Percentiles rank a stretch among this genome's conserved stretches.
Evolutionary conservation across 495 filamentous ascomycete genomes (phyloP).

Genomic region (Daldinia vernicosa): DNA sequence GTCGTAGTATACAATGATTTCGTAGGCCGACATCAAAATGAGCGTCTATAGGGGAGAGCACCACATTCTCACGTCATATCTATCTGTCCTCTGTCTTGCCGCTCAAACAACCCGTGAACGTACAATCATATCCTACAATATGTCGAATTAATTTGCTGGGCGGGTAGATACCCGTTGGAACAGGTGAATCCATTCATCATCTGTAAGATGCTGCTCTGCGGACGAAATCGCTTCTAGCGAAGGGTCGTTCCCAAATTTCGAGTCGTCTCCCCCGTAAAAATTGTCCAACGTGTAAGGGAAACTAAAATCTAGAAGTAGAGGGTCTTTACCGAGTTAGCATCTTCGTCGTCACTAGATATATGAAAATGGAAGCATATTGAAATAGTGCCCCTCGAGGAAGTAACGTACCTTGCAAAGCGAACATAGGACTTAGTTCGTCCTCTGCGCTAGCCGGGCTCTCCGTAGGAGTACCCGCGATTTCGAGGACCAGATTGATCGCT

Average conservation of each 20-base stretch:
- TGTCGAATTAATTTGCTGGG: neutral
- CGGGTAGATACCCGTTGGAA: conserved; percentile 29
- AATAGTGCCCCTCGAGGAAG: neutral
- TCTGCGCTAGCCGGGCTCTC: conserved; percentile 13
- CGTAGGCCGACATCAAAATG: neutral
- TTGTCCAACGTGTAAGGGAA: conserved; percentile 27
- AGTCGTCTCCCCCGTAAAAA: conserved; percentile 25
- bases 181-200: conserved; percentile 30
- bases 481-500: conserved; percentile 31
- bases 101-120: neutral
- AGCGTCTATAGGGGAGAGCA: neutral
- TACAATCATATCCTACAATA: neutral
- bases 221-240: conserved; percentile 12
- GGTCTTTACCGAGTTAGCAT: conserved; percentile 25
- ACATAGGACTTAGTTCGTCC: conserved; percentile 20
- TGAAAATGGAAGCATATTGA: no score
- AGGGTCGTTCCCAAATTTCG: conserved; percentile 14
- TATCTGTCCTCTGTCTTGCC: neutral
- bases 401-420: conserved; percentile 36
- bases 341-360: no score
- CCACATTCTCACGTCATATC: neutral
- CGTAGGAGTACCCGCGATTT: conserved; percentile 11
- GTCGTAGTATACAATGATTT: neutral
- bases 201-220: neutral
- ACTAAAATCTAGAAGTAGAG: conserved; percentile 34